A percentile compares a stretch with the other conserved stretches of the same genome.
Evolutionary conservation across 352 stramenopile species (phyloP).

Genomic region (Aphanomyces euteiches): DNA sequence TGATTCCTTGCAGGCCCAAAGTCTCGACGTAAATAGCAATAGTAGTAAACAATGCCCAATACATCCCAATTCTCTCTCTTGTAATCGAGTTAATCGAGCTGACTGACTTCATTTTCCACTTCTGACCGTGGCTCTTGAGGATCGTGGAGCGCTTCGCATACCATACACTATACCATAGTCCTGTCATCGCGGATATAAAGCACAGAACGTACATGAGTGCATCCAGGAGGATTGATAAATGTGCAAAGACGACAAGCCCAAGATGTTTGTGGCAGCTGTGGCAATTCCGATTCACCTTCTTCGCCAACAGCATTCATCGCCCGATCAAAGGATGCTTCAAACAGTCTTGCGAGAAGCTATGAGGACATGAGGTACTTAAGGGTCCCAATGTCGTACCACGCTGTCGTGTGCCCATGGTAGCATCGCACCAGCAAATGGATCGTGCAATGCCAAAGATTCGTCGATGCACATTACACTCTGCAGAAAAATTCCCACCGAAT

Average conservation of each 20-base stretch:
- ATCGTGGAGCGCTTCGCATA: neutral
- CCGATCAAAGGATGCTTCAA: conserved; percentile 59
- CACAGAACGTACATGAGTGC: conserved; percentile 50
- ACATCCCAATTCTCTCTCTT: too few species aligned
- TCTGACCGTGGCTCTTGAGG: too few species aligned
- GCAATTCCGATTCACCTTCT: conserved; percentile 43
- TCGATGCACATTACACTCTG: conserved; percentile 88
- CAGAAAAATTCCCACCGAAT: conserved; percentile 96
- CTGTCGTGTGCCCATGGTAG: conserved; percentile 34
- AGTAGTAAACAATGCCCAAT: too few species aligned
- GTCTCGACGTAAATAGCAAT: conserved; percentile 7
- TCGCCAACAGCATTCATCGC: neutral
- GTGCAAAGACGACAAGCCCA: conserved; percentile 67
- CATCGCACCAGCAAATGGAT: conserved; percentile 35
- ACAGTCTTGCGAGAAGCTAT: conserved; percentile 38
- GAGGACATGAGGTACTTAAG: conserved; percentile 15
- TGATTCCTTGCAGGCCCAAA: conserved; percentile 6
- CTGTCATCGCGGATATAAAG: neutral
- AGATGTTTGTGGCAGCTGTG: conserved; percentile 42
- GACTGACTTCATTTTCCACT: too few species aligned
- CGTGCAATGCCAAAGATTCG: conserved; percentile 35
- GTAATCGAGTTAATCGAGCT: too few species aligned
- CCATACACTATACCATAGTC: neutral
- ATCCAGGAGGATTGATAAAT: conserved; percentile 54
- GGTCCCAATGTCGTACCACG: conserved; percentile 44